Base-by-base conservation (phyloP, 2,329 filamentous ascomycete genomes). In the Phyllosticta paracitricarpa region DNA sequence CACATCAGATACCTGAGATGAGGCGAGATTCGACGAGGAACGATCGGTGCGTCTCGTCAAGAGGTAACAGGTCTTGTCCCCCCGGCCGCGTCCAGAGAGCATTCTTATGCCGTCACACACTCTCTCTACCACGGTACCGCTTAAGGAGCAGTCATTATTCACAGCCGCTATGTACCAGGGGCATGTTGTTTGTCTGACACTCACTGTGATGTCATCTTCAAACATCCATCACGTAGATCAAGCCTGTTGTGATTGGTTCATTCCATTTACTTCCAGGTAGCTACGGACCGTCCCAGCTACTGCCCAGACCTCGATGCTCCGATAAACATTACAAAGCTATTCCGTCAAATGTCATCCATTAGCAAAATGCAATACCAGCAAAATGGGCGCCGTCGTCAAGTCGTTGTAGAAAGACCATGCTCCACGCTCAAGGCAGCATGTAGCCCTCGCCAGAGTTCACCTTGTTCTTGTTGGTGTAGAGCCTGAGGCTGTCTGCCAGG, bases 361-460 rank as follows among this genome's bases (percentile, higher is more conserved):
- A 48, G 40, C 40, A 48, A 48, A 48, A 48, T n/a, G 40, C 40
- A 19, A 48, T n/a, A 17, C 40, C 28, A 30, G 40, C n/a, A 48
- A 48, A n/a, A n/a, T 48, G 40, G 40, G 40, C 40, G 17, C 40
- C 40, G 40, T 48, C 40, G n/a, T 48, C 40, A 48, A 48, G 40
- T 48, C 40, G 40, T 48, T 2, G n/a, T n/a, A n/a, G 40, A 48
- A n/a, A 48, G 40, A 48, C 40, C n/a, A 30, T 4, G 28, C 19
- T 26, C 56, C 56, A 24, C n/a, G 28, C 33, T 68, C 65, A 74
- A 17, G 72, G 72, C 35, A 67, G 57, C 72, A 74, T 73, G 65
- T 72, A 73, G 2, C 72, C 72, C 59, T 72, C 67, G 28, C 65
- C 67, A 17, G 59, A 63, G 12, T 48, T n/a, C 40, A 48, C 40